phyloP scores from a whole-genome alignment of 2,329 filamentous ascomycete genomes.

The Xylariomycetidae sp. region DNA sequence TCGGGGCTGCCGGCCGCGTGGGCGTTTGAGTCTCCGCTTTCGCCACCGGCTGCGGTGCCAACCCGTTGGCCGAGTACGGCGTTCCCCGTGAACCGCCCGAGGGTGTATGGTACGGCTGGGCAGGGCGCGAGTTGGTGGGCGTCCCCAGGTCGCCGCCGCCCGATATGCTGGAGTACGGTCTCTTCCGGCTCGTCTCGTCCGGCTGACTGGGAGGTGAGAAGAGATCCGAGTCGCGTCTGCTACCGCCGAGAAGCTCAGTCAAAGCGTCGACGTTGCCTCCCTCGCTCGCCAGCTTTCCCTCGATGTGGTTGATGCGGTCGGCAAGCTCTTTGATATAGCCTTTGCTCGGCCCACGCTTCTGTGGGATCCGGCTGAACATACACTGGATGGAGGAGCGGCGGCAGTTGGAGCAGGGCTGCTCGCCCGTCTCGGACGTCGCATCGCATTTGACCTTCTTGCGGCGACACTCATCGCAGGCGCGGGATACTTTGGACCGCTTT shows the following conservation, averaged over 20 bases:
- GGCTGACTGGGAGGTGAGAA: conserved; percentile 43
- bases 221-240: conserved; percentile 39
- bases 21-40: conserved; percentile 29
- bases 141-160: conserved; percentile 27
- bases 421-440: conserved; percentile 65
- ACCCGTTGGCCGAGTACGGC: conserved; percentile 33
- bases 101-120: conserved; percentile 34
- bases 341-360: conserved; percentile 86
- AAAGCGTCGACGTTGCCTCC: conserved; percentile 38
- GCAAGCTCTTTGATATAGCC: conserved; percentile 93
- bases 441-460: conserved; percentile 90
- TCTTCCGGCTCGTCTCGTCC: conserved; percentile 31
- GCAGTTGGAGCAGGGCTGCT: conserved; percentile 75
- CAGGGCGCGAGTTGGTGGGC: conserved; percentile 34
- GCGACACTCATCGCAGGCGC: conserved; percentile 83
- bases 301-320: conserved; percentile 75
- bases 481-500: conserved; percentile 80
- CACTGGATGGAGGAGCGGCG: conserved; percentile 69
- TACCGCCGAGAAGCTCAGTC: conserved; percentile 30
- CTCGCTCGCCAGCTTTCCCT: conserved; percentile 64
- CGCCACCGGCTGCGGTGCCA: conserved; percentile 41
- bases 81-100: conserved; percentile 21
- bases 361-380: conserved; percentile 79
- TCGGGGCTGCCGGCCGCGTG: conserved; percentile 28
- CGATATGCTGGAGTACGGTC: conserved; percentile 32